Conservation (phyloP, 352 stramenopile species). For the Pythium sukuiense region DNA sequence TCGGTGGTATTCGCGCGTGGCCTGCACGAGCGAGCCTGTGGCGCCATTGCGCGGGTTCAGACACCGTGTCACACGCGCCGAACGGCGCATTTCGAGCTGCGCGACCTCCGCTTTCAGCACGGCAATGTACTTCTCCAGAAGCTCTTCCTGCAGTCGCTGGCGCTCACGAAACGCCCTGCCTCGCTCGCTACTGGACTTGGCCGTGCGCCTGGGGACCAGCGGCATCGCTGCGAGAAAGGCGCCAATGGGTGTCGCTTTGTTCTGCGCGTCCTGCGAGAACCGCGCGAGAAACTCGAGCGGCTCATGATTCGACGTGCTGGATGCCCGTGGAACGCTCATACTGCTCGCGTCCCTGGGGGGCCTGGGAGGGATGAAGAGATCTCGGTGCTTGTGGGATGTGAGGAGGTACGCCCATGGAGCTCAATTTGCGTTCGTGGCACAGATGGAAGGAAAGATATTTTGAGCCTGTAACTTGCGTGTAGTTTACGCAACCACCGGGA, state of each 20-base stretch:
- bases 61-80: slow-evolving; percentile 2
- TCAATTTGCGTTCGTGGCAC: background rate
- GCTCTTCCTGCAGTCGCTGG: slow-evolving; percentile 13
- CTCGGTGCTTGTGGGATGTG: too few species aligned
- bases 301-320: background rate
- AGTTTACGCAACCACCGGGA: too few species aligned
- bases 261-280: slow-evolving; percentile 8
- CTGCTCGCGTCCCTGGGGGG: too few species aligned
- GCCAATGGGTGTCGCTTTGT: slow-evolving; percentile 16
- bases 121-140: slow-evolving; percentile 9
- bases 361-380: too few species aligned
- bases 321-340: background rate
- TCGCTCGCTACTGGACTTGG: slow-evolving; percentile 24
- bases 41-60: slow-evolving; percentile 3
- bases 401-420: too few species aligned
- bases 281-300: slow-evolving; percentile 16
- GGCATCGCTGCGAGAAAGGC: slow-evolving; percentile 25
- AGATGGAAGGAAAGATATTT: slow-evolving; percentile 3
- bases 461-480: too few species aligned
- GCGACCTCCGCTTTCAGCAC: slow-evolving; percentile 13
- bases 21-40: slow-evolving; percentile 19
- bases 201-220: slow-evolving; percentile 1
- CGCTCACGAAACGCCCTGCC: slow-evolving; percentile 21
- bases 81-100: slow-evolving; percentile 8
- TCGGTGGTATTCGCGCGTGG: slow-evolving; percentile 22